A percentile compares a stretch with the other conserved stretches of the same genome.
Evolutionary conservation across 345 rosid species (phyloP).

Genomic region (Eucalyptus marginata): DNA sequence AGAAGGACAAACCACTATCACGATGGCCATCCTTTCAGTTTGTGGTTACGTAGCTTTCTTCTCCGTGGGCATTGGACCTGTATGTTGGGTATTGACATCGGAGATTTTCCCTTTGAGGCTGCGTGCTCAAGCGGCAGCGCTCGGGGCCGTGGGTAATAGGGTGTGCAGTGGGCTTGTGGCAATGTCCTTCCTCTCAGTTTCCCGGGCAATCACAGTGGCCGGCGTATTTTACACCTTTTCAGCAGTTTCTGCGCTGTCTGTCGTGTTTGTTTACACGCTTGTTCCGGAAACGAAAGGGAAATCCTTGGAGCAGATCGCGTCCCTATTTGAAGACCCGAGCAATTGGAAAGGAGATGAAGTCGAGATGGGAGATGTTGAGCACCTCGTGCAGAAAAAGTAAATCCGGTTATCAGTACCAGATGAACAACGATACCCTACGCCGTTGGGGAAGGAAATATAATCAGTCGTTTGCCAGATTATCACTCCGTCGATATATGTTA

Average conservation of each 20-base stretch:
- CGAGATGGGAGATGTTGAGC: slow-evolving; percentile 66
- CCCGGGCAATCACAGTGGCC: slow-evolving; percentile 44
- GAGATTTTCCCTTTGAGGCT: slow-evolving; percentile 71
- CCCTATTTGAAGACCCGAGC: slow-evolving; percentile 31
- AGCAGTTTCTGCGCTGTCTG: slow-evolving; percentile 45
- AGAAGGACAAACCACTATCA: slow-evolving; percentile 27
- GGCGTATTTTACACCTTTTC: slow-evolving; percentile 61
- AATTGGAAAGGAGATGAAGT: slow-evolving; percentile 31
- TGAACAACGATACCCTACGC: background rate
- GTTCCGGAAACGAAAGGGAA: slow-evolving; percentile 81
- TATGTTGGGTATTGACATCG: slow-evolving; percentile 76
- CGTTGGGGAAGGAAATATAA: background rate
- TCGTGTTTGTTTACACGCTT: slow-evolving; percentile 39
- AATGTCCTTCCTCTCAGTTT: slow-evolving; percentile 69
- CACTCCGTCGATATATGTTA: background rate
- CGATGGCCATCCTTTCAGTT: slow-evolving; percentile 35
- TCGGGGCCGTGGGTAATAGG: slow-evolving; percentile 75
- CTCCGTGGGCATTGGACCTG: slow-evolving; percentile 72
- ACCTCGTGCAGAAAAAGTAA: slow-evolving; percentile 37
- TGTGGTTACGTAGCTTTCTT: slow-evolving; percentile 82
- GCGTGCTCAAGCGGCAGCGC: slow-evolving; percentile 74
- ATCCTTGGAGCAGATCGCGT: slow-evolving; percentile 68
- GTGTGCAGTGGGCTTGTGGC: slow-evolving; percentile 67
- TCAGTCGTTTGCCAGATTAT: background rate
- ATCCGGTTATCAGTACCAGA: background rate